Evolutionary conservation across 2,329 filamentous ascomycete species (phyloP).

Genomic region (Ascomycota sp.): DNA sequence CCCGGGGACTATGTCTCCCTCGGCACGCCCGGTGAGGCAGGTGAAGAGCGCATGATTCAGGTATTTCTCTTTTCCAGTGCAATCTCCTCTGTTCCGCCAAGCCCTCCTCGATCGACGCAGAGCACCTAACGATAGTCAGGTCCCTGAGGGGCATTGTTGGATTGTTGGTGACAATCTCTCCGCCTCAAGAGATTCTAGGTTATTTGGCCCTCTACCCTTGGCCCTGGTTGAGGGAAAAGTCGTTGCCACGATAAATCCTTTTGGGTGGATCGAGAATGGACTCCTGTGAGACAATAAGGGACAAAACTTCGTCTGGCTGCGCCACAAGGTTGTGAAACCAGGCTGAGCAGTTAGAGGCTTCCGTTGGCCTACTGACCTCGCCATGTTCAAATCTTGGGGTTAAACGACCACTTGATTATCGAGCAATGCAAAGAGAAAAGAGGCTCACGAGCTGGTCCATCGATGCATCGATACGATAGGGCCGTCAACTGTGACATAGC

Average conservation of each 20-base stretch:
- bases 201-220: conserved; percentile 71
- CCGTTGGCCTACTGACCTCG: too few relatives aligned
- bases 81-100: background rate
- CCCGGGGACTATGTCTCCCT: conserved; percentile 56
- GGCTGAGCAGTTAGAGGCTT: too few relatives aligned
- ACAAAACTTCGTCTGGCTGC: too few relatives aligned
- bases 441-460: too few relatives aligned
- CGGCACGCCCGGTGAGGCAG: conserved; percentile 32
- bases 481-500: too few relatives aligned
- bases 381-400: too few relatives aligned
- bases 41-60: conserved; percentile 39
- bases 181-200: conserved; percentile 67
- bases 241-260: conserved; percentile 38
- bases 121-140: conserved; percentile 23
- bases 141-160: conserved; percentile 85
- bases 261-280: conserved; percentile 27
- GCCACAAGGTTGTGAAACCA: too few relatives aligned
- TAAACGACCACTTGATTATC: too few relatives aligned
- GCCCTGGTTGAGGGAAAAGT: conserved; percentile 72
- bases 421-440: too few relatives aligned
- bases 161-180: conserved; percentile 73
- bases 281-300: too few relatives aligned
- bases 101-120: background rate
- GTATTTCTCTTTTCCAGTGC: conserved; percentile 18
- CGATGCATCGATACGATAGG: too few relatives aligned